Evolutionary conservation across 306 rosid species (phyloP).

Genomic region (Castanopsis chinensis): DNA sequence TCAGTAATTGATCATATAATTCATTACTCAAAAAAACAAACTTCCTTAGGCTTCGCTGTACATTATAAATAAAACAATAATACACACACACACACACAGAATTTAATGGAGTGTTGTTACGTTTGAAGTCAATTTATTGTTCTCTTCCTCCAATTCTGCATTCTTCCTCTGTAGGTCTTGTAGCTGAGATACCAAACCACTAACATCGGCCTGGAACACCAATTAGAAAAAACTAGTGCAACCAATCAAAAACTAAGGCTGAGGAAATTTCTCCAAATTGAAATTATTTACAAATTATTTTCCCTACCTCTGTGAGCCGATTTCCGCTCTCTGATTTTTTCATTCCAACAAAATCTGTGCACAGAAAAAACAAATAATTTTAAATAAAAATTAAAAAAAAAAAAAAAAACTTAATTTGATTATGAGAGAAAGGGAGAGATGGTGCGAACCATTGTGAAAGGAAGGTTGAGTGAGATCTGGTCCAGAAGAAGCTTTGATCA

Average conservation of each 20-base stretch:
- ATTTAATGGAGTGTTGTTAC: constrained; percentile 31
- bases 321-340: constrained; percentile 69
- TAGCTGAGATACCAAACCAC: constrained; percentile 71
- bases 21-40: neutral
- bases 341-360: constrained; percentile 47
- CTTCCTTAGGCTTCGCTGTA: neutral
- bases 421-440: neutral
- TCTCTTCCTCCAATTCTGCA: constrained; percentile 60
- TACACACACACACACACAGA: neutral
- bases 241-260: neutral
- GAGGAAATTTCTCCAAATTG: too few species aligned
- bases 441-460: constrained; percentile 40
- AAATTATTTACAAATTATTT: neutral
- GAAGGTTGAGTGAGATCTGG: constrained; percentile 65
- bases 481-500: constrained; percentile 76
- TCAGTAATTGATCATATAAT: constrained; percentile 15
- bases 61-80: neutral
- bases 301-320: constrained; percentile 64
- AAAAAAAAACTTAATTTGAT: neutral
- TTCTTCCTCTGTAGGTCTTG: constrained; percentile 69
- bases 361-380: neutral
- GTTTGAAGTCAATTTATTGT: constrained; percentile 44
- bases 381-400: neutral
- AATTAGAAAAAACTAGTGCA: neutral
- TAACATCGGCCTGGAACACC: constrained; percentile 56